Evolutionary conservation across 208 protist genomes (phyloP).

Genomic region (Acanthamoeba royreba): DNA sequence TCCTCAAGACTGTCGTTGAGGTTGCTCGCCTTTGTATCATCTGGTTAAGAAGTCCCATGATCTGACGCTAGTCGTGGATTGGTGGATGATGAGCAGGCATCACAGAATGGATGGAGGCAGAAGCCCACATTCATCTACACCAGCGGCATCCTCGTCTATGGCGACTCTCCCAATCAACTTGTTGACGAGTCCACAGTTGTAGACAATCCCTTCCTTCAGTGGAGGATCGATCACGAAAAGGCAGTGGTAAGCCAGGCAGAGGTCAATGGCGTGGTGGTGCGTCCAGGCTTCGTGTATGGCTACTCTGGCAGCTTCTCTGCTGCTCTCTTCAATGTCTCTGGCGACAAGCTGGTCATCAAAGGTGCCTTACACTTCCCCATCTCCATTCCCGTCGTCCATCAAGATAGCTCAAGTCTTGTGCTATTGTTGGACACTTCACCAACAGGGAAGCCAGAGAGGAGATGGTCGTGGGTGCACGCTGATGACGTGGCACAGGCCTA

Average conservation of each 20-base stretch:
- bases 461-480: conserved; percentile 25
- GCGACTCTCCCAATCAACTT: not conserved
- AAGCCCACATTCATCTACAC: conserved; percentile 50
- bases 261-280: conserved; percentile 1
- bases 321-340: not conserved
- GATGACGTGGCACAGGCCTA: conserved; percentile 32
- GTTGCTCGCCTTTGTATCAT: no score
- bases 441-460: not conserved
- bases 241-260: not conserved
- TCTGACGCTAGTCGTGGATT: no score
- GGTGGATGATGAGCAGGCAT: no score
- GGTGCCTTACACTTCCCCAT: not conserved
- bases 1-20: not conserved
- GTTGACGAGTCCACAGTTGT: conserved; percentile 18
- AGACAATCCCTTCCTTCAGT: not conserved
- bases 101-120: not conserved
- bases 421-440: not conserved
- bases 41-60: no score
- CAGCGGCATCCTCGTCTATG: conserved; percentile 8
- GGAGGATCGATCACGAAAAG: conserved; percentile 10
- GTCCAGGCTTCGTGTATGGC: conserved; percentile 28
- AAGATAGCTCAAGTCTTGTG: not conserved
- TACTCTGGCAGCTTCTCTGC: conserved; percentile 19
- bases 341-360: not conserved
- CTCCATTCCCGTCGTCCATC: not conserved